Evolutionary conservation across 2,329 filamentous ascomycete species (phyloP).

Genomic region (Orbilia brochopaga): DNA sequence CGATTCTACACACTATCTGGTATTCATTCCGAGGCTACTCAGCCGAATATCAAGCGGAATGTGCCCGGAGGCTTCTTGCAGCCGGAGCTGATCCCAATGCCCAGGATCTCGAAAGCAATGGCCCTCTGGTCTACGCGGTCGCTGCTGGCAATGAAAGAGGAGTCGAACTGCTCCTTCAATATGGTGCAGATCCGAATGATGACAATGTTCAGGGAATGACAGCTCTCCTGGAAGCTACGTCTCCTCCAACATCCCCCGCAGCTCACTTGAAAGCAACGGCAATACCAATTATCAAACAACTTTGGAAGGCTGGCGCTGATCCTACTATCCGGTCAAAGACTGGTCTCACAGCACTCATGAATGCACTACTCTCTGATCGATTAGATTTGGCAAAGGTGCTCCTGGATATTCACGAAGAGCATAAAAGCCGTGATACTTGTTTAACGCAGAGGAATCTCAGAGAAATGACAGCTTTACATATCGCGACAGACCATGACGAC

Average conservation of each 20-base stretch:
- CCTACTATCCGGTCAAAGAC: constrained; percentile 1
- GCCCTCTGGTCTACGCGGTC: constrained; percentile 3
- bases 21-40: not conserved
- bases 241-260: not conserved
- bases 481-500: not conserved
- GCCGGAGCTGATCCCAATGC: constrained; percentile 25
- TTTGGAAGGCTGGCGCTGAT: constrained; percentile 18
- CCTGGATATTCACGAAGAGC: constrained; percentile 8
- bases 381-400: constrained; percentile 13
- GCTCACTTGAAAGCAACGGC: not conserved
- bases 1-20: constrained; percentile 8
- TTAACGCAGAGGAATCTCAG: not conserved
- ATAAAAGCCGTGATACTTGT: constrained; percentile 13
- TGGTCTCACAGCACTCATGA: constrained; percentile 9
- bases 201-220: constrained; percentile 17
- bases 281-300: constrained; percentile 7
- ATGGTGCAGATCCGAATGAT: constrained; percentile 21
- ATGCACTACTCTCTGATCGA: not conserved
- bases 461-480: constrained; percentile 8
- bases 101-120: constrained; percentile 19
- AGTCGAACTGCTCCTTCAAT: constrained; percentile 27
- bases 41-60: constrained; percentile 4
- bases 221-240: constrained; percentile 2
- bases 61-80: constrained; percentile 11
- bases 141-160: not conserved